phyloP scores from a whole-genome alignment of 169 alveolate genomes.

The Babesia divergens region DNA sequence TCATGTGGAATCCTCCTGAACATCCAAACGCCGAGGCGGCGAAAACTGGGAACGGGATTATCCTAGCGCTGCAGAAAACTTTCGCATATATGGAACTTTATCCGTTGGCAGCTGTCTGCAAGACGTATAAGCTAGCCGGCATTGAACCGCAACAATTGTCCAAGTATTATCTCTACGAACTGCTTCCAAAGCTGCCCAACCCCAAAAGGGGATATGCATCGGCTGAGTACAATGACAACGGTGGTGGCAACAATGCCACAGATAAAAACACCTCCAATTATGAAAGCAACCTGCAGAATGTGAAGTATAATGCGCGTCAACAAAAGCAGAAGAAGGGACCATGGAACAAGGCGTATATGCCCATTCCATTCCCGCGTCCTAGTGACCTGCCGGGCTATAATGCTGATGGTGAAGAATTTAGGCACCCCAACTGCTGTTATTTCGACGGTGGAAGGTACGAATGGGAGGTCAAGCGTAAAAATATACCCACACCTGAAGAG shows the following conservation, averaged over 20 bases:
- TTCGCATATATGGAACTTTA: constrained; percentile 83
- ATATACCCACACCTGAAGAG: not conserved
- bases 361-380: constrained; percentile 18
- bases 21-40: constrained; percentile 25
- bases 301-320: not conserved
- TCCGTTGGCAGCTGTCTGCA: constrained; percentile 79
- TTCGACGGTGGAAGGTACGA: constrained; percentile 66
- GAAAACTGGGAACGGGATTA: constrained; percentile 58
- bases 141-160: constrained; percentile 25
- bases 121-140: constrained; percentile 47
- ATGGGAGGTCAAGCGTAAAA: constrained; percentile 37
- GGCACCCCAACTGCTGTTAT: constrained; percentile 29
- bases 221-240: not conserved
- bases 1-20: constrained; percentile 63
- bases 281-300: constrained; percentile 3
- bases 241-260: not conserved
- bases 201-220: not conserved
- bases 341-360: constrained; percentile 8
- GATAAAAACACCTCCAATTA: not conserved
- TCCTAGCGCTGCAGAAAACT: constrained; percentile 80
- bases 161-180: constrained; percentile 56
- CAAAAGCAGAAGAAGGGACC: not conserved
- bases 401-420: constrained; percentile 6
- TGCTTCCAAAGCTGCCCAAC: constrained; percentile 45
- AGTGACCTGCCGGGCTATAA: constrained; percentile 13